Evolutionary conservation across 1,284 basidiomycete species (phyloP), one percentile per base, ranked within the genome.

Genomic region (Macrocystidia cucumis): DNA sequence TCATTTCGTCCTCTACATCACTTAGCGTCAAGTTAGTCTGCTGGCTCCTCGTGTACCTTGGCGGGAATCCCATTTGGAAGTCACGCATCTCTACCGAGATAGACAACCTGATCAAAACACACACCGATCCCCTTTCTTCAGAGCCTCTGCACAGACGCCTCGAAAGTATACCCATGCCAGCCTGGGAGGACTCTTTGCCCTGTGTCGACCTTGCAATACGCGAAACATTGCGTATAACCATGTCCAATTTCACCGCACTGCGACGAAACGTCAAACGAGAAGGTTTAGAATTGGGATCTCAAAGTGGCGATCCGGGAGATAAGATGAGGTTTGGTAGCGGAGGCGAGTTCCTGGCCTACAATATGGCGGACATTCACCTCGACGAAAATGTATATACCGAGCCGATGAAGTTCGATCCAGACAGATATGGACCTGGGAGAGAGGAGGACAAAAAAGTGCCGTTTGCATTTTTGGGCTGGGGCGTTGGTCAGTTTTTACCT

Each of bases 171-270:
- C 57, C 61, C 1, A 31, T 62, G 12, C 14, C 30, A 3, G 57
- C 52, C 3, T 65, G 60, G 62, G 62, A 65, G 37, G 51, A 53
- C 4, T 49, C 55, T 22, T 43, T 56, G 35, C 62, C 60, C 2
- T 34, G 44, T 9, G 24, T 60, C n/a, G 62, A 63, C 21, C 31
- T 45, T 5, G 45, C 58, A 24, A 51, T 62, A 7, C 53, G 57
- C 2, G 62, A 65, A 38, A 60, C 57, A 0, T 29, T 62, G 4
- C 53, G 62, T 13, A 13, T 57, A 2, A 35, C 43, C 11, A 21
- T 44, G 7, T n/a, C n/a, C n/a, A 37, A 29, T 21, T 33, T 32
- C 9, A 43, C 54, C 4, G 27, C 39, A 3, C 32, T 57, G 7
- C 50, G 56, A 3, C 43, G 55, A 2, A 56, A 56, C 32, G 23